These are phyloP conservation scores for Austroboletus novae-zelandiae DNA, from an alignment of 1,284 basidiomycete genomes.

Conservation along the genomic window DNA sequence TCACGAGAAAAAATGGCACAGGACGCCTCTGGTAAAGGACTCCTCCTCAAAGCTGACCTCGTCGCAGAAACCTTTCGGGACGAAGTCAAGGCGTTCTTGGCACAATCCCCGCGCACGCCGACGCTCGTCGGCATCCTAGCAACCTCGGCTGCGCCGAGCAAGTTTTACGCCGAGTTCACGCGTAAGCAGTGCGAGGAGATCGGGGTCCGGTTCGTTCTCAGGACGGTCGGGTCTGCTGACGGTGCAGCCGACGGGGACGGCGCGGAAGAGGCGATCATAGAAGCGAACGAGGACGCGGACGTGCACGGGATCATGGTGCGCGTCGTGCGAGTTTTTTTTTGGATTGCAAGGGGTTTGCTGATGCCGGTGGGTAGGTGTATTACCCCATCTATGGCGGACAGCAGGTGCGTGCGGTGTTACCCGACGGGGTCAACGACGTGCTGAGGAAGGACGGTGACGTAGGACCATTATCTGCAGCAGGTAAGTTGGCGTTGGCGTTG, in stretches of 20 bases:
- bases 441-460: slow-evolving; percentile 5
- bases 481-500: slow-evolving; percentile 35
- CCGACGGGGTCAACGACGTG: neutral
- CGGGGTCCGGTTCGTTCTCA: slow-evolving; percentile 85
- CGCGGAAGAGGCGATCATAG: slow-evolving; percentile 92
- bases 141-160: slow-evolving; percentile 84
- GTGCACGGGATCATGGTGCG: slow-evolving; percentile 96
- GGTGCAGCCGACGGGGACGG: slow-evolving; percentile 58
- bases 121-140: slow-evolving; percentile 92
- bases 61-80: slow-evolving; percentile 67
- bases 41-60: slow-evolving; percentile 72
- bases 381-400: slow-evolving; percentile 88
- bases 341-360: neutral
- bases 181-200: slow-evolving; percentile 87
- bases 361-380: slow-evolving; percentile 63
- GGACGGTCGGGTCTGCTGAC: slow-evolving; percentile 65
- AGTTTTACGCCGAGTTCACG: slow-evolving; percentile 92
- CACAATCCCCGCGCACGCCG: slow-evolving; percentile 46
- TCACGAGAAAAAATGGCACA: slow-evolving; percentile 15
- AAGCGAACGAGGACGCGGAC: slow-evolving; percentile 84
- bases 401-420: slow-evolving; percentile 55
- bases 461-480: slow-evolving; percentile 97
- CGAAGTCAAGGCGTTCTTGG: slow-evolving; percentile 58
- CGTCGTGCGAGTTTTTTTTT: neutral
- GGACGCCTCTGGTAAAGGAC: slow-evolving; percentile 53